These are phyloP conservation scores for Colletotrichum truncatum DNA, from an alignment of 2,329 filamentous ascomycete species.

Conservation along the genomic window DNA sequence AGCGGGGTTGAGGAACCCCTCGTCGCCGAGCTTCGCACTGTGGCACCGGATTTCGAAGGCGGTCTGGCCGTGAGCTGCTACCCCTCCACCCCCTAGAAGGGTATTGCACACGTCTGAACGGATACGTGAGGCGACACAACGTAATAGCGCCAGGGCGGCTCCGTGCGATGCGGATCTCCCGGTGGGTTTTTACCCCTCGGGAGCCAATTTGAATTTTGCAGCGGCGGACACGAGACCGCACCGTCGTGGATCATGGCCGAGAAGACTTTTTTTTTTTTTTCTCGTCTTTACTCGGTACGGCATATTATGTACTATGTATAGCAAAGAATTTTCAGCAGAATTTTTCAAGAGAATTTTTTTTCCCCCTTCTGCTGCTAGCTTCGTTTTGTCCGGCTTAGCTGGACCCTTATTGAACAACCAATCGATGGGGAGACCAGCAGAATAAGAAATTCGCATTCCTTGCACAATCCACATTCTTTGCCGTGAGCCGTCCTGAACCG, in stretches of 20 bases:
- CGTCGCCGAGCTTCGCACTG: conserved; percentile 17
- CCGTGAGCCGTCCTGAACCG: neutral
- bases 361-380: neutral
- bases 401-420: neutral
- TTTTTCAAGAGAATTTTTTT: too few relatives aligned
- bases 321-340: conserved; percentile 6
- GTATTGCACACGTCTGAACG: neutral
- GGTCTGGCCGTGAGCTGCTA: neutral
- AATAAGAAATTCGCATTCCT: neutral
- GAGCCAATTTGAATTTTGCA: conserved; percentile 11
- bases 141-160: conserved; percentile 21
- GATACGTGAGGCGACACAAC: conserved; percentile 6
- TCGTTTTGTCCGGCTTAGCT: neutral
- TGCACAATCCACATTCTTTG: neutral
- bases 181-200: conserved; percentile 6
- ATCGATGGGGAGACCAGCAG: neutral
- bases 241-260: neutral
- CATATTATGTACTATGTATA: neutral
- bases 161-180: conserved; percentile 17
- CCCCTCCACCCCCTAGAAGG: too few relatives aligned
- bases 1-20: conserved; percentile 19
- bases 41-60: conserved; percentile 6
- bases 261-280: neutral
- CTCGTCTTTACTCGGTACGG: too few relatives aligned
- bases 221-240: neutral